Evolutionary conservation across 805 yeast genomes (phyloP), one percentile per base, ranked within the genome.

Genomic region (Wickerhamomyces bisporus): DNA sequence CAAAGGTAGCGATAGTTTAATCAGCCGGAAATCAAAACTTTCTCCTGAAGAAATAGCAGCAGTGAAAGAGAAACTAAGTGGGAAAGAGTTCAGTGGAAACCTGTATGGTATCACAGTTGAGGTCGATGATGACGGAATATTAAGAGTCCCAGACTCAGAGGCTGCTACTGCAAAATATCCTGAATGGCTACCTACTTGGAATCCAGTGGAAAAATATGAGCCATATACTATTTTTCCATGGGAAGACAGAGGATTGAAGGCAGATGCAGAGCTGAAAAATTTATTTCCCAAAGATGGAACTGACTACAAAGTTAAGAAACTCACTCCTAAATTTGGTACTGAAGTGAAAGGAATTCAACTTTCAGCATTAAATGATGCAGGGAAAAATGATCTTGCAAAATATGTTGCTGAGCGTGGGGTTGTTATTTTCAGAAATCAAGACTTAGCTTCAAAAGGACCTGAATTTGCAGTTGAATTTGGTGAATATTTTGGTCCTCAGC

Each of bases 271-370:
- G 9, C 23, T 23, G 21, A 9, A 15, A 15, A 32, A 32, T 14
- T 16, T 32, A 20, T 32, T 32, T 32, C 34, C 34, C 9, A 32
- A 32, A 15, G 27, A 15, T 11, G 23, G 23, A n/a, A 35, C 15
- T 2, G 28, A 42, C 26, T 24, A 33, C 4, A 26, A 33, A 9
- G n/a, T 26, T 13, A 30, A 26, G 5, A 12, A 25, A 2, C n/a
- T n/a, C n/a, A 30, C 86, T 2, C 89, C 89, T 15, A 80, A 77
- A 52, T 65, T 83, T 36, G 93, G 91, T 18, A 62, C 77, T n/a
- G 84, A 75, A 47, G 62, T 84, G 4, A 42, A 44, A 32, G 82
- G 81, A 20, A 53, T 82, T 30, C 87, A 79, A 54, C 64, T 81
- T 38, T 73, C 81, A 12, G 61, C 67, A 38, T 68, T 82, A 44